Evolutionary conservation across 2,329 filamentous ascomycete genomes (phyloP).

Genomic region (Scedosporium boydii): DNA sequence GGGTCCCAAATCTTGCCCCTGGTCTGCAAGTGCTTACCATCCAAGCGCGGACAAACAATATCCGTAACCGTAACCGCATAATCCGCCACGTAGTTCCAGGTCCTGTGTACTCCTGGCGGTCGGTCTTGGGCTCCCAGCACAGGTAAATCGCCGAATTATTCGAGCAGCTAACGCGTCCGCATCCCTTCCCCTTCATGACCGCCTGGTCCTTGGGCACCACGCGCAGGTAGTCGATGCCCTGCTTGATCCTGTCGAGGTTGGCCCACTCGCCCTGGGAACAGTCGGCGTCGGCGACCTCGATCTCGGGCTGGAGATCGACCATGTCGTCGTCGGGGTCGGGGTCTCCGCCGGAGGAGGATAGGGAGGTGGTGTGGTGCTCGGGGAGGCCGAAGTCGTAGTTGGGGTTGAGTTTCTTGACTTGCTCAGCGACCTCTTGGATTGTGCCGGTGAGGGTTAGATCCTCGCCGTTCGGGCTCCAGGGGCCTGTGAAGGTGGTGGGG

Average conservation of each 20-base stretch:
- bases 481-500: neutral
- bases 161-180: neutral
- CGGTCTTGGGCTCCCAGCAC: conserved; percentile 3
- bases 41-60: neutral
- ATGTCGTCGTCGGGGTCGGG: neutral
- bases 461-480: neutral
- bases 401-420: neutral
- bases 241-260: neutral
- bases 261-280: neutral
- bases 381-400: neutral
- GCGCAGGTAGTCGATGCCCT: neutral
- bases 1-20: neutral
- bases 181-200: neutral
- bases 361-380: neutral
- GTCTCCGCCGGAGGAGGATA: neutral
- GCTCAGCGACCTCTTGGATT: neutral
- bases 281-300: neutral
- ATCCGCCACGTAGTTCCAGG: neutral
- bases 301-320: neutral
- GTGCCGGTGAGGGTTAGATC: neutral
- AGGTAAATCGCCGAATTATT: neutral
- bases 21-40: neutral
- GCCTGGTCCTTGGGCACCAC: neutral
- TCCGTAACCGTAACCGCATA: neutral
- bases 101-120: neutral